A percentile compares a stretch with the other conserved stretches of the same genome.
These are phyloP conservation scores for Rhodotorula sp. DNA, from an alignment of 1,284 basidiomycete genomes.

Conservation along the genomic window DNA sequence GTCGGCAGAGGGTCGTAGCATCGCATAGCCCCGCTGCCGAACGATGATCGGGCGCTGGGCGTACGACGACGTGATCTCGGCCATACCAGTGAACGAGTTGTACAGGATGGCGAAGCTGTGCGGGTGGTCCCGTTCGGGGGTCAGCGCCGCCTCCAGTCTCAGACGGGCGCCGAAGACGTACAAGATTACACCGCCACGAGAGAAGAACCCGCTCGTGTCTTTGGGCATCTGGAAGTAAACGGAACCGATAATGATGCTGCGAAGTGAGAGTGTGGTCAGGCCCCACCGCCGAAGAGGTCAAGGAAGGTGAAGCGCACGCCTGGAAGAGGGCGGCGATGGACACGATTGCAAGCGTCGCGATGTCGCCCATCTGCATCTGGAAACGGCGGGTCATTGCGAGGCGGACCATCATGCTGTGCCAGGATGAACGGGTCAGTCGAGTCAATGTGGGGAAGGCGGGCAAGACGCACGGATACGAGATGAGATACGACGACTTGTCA, in stretches of 20 bases:
- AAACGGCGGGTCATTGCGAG: conserved; percentile 31
- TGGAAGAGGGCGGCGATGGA: conserved; percentile 45
- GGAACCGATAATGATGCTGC: conserved; percentile 69
- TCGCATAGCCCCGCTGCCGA: conserved; percentile 51
- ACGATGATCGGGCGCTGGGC: conserved; percentile 55
- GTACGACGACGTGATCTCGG: conserved; percentile 64
- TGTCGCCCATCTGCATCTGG: conserved; percentile 63
- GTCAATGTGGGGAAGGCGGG: neutral
- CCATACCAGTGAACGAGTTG: conserved; percentile 55
- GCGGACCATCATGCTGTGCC: conserved; percentile 40
- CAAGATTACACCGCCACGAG: conserved; percentile 69
- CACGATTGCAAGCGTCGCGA: conserved; percentile 52
- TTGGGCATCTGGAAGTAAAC: conserved; percentile 65
- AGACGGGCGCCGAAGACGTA: conserved; percentile 48
- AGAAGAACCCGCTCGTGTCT: conserved; percentile 69
- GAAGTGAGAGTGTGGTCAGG: conserved; percentile 55
- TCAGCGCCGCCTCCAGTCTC: too few relatives aligned
- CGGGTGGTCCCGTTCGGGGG: too few relatives aligned
- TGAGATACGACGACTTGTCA: conserved; percentile 54
- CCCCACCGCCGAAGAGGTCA: neutral
- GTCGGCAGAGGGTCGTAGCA: conserved; percentile 56
- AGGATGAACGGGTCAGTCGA: neutral
- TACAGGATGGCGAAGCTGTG: conserved; percentile 20
- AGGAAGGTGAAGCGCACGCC: conserved; percentile 1
- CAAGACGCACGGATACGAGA: conserved; percentile 19